Conservation (phyloP, 192 early-diverging fungal species). For the Linnemannia hyalina region DNA sequence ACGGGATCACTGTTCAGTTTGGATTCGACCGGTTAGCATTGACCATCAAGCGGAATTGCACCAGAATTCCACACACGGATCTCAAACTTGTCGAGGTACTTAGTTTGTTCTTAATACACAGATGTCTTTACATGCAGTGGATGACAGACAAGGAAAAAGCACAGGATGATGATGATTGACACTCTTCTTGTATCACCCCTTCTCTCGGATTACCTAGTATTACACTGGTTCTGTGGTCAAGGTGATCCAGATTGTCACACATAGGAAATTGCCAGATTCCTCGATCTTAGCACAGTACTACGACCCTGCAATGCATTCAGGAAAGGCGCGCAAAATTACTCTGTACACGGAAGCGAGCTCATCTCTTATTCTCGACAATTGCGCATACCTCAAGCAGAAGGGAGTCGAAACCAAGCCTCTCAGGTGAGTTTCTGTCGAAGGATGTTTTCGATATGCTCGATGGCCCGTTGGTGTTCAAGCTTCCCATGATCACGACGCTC, state of each 20-base stretch:
- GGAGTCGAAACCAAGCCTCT: constrained; percentile 31
- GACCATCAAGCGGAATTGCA: constrained; percentile 29
- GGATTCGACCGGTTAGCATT: constrained; percentile 29
- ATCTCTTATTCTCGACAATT: constrained; percentile 24
- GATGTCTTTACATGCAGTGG: too few species aligned
- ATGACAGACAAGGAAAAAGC: too few species aligned
- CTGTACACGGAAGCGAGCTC: constrained; percentile 25
- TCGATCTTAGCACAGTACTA: constrained; percentile 32
- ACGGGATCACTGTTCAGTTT: constrained; percentile 33
- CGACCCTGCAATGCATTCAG: constrained; percentile 16
- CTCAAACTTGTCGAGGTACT: constrained; percentile 33
- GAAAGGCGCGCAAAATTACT: constrained; percentile 24
- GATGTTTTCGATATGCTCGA: neutral
- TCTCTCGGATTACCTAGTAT: constrained; percentile 17
- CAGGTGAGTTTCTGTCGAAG: constrained; percentile 11
- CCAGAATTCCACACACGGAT: constrained; percentile 27
- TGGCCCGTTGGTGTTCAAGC: neutral
- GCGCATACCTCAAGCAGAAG: constrained; percentile 29
- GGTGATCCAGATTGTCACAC: constrained; percentile 32
- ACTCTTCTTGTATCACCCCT: too few species aligned
- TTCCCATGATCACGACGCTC: too few species aligned
- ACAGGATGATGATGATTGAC: too few species aligned
- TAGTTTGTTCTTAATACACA: neutral
- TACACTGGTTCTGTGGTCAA: constrained; percentile 25
- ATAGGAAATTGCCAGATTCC: constrained; percentile 16